Evolutionary conservation across 1,284 basidiomycete genomes (phyloP).

Genomic region (Puccinia triticina): DNA sequence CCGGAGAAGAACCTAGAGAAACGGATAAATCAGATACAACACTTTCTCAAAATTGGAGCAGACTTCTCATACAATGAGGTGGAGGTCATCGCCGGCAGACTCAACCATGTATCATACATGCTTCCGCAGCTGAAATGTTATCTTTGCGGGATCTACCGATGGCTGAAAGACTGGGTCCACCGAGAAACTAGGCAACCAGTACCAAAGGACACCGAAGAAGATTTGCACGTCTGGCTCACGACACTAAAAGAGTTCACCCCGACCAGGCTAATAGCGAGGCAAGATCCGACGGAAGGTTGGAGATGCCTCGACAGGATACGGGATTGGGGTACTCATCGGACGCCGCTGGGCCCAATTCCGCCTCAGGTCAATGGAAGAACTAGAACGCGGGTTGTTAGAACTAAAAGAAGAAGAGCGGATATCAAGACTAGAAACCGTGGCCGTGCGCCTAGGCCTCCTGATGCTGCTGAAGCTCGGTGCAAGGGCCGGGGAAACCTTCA

Average conservation of each 20-base stretch:
- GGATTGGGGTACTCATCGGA: neutral
- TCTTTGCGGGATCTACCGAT: neutral
- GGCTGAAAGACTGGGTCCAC: neutral
- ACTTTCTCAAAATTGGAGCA: too few relatives aligned
- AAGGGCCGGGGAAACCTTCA: too few relatives aligned
- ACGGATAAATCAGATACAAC: neutral
- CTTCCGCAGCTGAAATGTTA: conserved; percentile 21
- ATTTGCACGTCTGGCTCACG: too few relatives aligned
- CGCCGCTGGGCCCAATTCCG: neutral
- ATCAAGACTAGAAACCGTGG: neutral
- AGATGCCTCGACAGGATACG: neutral
- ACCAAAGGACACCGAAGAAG: too few relatives aligned
- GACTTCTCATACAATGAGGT: too few relatives aligned
- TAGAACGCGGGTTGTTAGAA: too few relatives aligned
- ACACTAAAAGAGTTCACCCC: too few relatives aligned
- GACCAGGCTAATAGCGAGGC: too few relatives aligned
- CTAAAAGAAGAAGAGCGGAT: too few relatives aligned
- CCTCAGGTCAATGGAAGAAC: too few relatives aligned
- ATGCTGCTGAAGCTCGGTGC: too few relatives aligned
- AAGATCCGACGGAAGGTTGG: neutral
- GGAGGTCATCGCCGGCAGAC: neutral
- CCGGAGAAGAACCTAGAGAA: too few relatives aligned
- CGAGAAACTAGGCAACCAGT: neutral
- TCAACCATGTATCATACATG: conserved; percentile 2
- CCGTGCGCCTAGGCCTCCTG: neutral